These are phyloP conservation scores for Huntiella abstrusa DNA, from an alignment of 2,329 filamentous ascomycete genomes.

Conservation along the genomic window DNA sequence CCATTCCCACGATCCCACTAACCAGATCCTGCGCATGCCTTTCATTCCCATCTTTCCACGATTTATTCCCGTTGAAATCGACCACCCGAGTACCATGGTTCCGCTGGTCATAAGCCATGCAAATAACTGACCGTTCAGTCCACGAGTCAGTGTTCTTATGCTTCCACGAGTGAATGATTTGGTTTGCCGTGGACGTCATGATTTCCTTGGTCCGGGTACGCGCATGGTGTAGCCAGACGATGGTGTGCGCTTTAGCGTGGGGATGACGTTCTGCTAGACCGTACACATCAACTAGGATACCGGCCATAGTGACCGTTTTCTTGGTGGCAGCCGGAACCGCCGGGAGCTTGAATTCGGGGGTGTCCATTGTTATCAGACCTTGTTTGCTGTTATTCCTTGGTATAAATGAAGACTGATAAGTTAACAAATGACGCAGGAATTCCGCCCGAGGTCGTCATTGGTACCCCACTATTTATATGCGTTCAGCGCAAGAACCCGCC, in stretches of 20 bases:
- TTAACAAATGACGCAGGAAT: too few relatives aligned
- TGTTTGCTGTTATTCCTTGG: too few relatives aligned
- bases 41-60: conserved; percentile 58
- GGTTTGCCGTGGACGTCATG: conserved; percentile 60
- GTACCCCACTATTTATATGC: too few relatives aligned
- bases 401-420: too few relatives aligned
- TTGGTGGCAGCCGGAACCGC: conserved; percentile 31
- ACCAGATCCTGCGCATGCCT: conserved; percentile 89
- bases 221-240: conserved; percentile 83
- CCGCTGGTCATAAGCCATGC: conserved; percentile 74
- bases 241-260: conserved; percentile 39
- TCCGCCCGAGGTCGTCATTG: too few relatives aligned
- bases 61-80: conserved; percentile 47
- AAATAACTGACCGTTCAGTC: conserved; percentile 44
- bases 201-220: conserved; percentile 48
- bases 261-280: conserved; percentile 52
- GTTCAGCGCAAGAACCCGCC: too few relatives aligned
- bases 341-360: background rate
- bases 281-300: conserved; percentile 62
- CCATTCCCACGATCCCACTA: conserved; percentile 51
- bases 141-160: conserved; percentile 23
- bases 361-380: too few relatives aligned
- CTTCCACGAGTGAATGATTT: conserved; percentile 45
- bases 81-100: conserved; percentile 70
- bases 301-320: conserved; percentile 52